phyloP scores from a whole-genome alignment of 495 filamentous ascomycete species.

The Penicillium cinerascens region DNA sequence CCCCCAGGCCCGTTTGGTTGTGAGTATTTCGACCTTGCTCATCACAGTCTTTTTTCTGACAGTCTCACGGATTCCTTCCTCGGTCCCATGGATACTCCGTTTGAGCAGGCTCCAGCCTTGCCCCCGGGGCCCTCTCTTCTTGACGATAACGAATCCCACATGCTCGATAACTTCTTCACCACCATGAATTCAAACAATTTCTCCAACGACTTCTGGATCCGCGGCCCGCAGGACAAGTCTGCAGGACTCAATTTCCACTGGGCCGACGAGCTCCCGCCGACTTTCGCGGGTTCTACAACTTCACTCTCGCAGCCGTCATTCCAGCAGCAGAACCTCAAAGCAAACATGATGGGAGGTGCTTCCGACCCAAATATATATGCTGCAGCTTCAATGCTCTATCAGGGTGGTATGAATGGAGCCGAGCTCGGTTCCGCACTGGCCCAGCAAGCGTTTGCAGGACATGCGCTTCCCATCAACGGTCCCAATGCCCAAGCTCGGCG shows the following conservation, averaged over 20 bases:
- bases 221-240: constrained; percentile 40
- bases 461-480: constrained; percentile 24
- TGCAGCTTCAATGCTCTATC: constrained; percentile 47
- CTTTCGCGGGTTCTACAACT: constrained; percentile 58
- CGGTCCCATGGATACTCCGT: constrained; percentile 48
- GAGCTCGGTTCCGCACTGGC: constrained; percentile 29
- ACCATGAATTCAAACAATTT: constrained; percentile 55
- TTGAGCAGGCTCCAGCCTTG: constrained; percentile 53
- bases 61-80: constrained; percentile 44
- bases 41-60: constrained; percentile 5
- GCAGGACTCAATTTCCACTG: constrained; percentile 49
- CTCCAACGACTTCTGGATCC: constrained; percentile 46
- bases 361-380: constrained; percentile 47
- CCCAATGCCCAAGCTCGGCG: constrained; percentile 14
- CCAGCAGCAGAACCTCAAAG: constrained; percentile 26
- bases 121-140: constrained; percentile 58
- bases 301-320: constrained; percentile 53
- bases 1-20: constrained; percentile 57
- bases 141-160: constrained; percentile 57
- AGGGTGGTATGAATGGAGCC: constrained; percentile 30
- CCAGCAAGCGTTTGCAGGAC: constrained; percentile 29
- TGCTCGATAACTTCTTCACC: constrained; percentile 62
- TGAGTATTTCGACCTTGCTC: constrained; percentile 33
- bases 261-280: constrained; percentile 55
- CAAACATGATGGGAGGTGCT: constrained; percentile 19